These are phyloP conservation scores for Fusarium sp. DNA, from an alignment of 2,329 filamentous ascomycete genomes.

Conservation along the genomic window DNA sequence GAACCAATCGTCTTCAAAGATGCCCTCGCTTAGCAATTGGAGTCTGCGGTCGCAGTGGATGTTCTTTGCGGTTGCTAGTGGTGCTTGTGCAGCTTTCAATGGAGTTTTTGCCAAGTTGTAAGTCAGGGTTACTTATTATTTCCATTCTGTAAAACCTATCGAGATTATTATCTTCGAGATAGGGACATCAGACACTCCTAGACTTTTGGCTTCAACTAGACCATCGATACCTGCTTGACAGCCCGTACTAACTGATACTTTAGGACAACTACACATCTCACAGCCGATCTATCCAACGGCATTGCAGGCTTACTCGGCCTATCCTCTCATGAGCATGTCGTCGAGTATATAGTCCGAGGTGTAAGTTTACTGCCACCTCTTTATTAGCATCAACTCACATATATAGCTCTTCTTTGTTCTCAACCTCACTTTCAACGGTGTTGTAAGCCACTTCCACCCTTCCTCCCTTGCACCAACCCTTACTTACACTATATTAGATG, in stretches of 20 bases:
- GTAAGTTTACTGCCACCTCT: constrained; percentile 54
- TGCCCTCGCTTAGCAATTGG: constrained; percentile 42
- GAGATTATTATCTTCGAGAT: neutral
- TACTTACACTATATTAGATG: constrained; percentile 65
- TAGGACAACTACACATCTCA: constrained; percentile 71
- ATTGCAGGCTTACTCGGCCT: constrained; percentile 63
- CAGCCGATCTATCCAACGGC: constrained; percentile 60
- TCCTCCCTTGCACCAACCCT: neutral
- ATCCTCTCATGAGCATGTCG: constrained; percentile 54
- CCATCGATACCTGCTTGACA: neutral
- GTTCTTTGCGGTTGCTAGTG: constrained; percentile 77
- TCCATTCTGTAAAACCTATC: neutral
- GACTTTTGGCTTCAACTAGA: neutral
- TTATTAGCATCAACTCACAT: constrained; percentile 16
- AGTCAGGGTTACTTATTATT: constrained; percentile 49
- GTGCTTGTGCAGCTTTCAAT: constrained; percentile 83
- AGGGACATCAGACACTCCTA: neutral
- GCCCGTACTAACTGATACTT: constrained; percentile 6
- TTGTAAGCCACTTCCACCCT: constrained; percentile 60
- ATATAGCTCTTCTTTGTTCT: constrained; percentile 78
- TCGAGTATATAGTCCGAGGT: constrained; percentile 64
- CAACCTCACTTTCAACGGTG: constrained; percentile 80
- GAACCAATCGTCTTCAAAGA: constrained; percentile 18
- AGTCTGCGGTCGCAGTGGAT: constrained; percentile 68
- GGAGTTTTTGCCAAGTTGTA: constrained; percentile 87